These are phyloP conservation scores for Suillus sp. DNA, from an alignment of 768 basidiomycete species.

Conservation along the genomic window DNA sequence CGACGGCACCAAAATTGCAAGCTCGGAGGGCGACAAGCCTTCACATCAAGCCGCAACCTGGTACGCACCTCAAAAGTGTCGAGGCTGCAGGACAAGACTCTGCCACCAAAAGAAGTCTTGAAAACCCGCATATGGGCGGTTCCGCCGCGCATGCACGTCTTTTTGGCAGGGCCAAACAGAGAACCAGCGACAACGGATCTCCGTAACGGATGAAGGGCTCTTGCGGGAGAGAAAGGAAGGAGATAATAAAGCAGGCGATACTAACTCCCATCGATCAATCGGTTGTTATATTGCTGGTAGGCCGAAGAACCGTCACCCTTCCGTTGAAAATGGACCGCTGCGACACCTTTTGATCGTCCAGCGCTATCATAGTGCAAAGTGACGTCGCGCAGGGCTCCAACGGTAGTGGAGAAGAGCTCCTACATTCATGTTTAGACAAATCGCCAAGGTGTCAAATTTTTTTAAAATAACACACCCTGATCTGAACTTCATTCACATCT, in stretches of 20 bases:
- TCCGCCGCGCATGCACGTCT: conserved; percentile 8
- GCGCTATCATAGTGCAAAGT: conserved; percentile 81
- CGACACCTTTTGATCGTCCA: conserved; percentile 90
- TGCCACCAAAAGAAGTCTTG: conserved; percentile 27
- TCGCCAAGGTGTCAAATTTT: too few relatives aligned
- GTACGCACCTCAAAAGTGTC: conserved; percentile 25
- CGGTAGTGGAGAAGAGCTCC: conserved; percentile 92
- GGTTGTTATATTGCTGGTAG: conserved; percentile 93
- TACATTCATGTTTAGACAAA: conserved; percentile 34
- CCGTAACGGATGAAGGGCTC: conserved; percentile 20
- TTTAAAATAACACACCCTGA: conserved; percentile 72
- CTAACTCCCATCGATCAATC: conserved; percentile 99
- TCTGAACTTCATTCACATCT: conserved; percentile 92
- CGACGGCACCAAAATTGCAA: conserved; percentile 27
- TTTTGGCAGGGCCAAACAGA: conserved; percentile 23
- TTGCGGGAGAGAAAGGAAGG: conserved; percentile 35
- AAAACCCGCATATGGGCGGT: conserved; percentile 33
- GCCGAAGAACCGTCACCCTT: conserved; percentile 93
- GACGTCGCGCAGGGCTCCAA: conserved; percentile 84
- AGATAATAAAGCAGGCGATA: conserved; percentile 54
- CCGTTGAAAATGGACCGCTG: conserved; percentile 81
- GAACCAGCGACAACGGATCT: conserved; percentile 25
- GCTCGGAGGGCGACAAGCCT: conserved; percentile 33
- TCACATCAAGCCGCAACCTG: conserved; percentile 25
- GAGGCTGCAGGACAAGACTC: conserved; percentile 32